Evolutionary conservation across 208 protist species (phyloP).

Genomic region (Leptomonas seymouri): DNA sequence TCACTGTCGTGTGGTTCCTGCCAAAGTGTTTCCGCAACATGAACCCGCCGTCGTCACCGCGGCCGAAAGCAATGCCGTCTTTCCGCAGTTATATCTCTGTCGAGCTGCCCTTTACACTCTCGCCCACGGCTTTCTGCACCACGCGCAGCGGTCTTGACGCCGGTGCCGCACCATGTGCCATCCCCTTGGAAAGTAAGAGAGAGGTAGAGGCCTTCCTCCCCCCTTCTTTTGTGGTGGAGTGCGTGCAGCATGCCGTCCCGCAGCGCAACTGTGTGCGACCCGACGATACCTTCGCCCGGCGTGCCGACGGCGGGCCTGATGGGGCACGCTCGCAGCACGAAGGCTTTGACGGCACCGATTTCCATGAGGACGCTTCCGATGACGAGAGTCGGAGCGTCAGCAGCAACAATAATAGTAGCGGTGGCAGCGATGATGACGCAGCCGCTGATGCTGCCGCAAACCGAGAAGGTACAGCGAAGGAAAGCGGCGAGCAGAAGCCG

Average conservation of each 20-base stretch:
- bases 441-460: not conserved
- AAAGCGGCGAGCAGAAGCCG: not conserved
- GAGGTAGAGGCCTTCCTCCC: slow-evolving; percentile 65
- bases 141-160: not conserved
- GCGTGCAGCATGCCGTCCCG: slow-evolving; percentile 31
- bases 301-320: not conserved
- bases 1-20: not conserved
- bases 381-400: slow-evolving; percentile 1
- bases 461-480: not conserved
- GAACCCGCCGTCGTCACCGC: slow-evolving; percentile 2
- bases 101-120: slow-evolving; percentile 73
- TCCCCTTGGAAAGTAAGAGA: slow-evolving; percentile 11
- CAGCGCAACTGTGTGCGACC: slow-evolving; percentile 9
- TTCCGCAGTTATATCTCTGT: slow-evolving; percentile 65
- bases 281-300: not conserved
- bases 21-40: not conserved
- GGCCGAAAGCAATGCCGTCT: slow-evolving; percentile 11
- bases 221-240: slow-evolving; percentile 43
- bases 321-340: not conserved
- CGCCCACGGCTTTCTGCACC: slow-evolving; percentile 12
- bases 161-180: not conserved
- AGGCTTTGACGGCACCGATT: not conserved
- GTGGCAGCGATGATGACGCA: slow-evolving; percentile 4
- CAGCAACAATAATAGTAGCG: slow-evolving; percentile 36
- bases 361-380: not conserved